Percentiles rank a stretch among this genome's conserved stretches.
These are phyloP conservation scores for Tilletia horrida DNA, from an alignment of 1,284 basidiomycete species.

Conservation along the genomic window DNA sequence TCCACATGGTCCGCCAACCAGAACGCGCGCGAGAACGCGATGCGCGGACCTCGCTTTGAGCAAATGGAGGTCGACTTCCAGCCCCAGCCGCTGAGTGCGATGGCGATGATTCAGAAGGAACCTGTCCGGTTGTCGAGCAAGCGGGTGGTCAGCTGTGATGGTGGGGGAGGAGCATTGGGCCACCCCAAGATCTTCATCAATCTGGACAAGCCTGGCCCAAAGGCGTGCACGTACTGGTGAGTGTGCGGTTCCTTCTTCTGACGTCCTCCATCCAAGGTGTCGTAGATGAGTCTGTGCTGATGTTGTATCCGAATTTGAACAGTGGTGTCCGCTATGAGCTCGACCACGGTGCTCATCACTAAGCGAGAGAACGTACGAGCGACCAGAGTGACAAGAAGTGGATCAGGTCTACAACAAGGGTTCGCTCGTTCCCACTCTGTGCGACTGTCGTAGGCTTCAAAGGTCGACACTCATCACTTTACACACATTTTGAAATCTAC, in stretches of 20 bases:
- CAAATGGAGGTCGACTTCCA: slow-evolving; percentile 82
- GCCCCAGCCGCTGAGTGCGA: slow-evolving; percentile 83
- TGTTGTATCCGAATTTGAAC: not conserved
- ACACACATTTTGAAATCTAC: too few species aligned
- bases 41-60: slow-evolving; percentile 76
- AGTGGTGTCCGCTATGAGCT: not conserved
- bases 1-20: slow-evolving; percentile 45
- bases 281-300: not conserved
- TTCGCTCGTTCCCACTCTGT: too few species aligned
- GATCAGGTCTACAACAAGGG: not conserved
- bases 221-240: slow-evolving; percentile 50
- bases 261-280: not conserved
- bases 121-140: slow-evolving; percentile 76
- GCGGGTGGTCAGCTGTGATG: slow-evolving; percentile 84
- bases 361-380: not conserved
- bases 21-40: slow-evolving; percentile 62
- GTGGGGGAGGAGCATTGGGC: slow-evolving; percentile 76
- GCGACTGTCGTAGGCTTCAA: not conserved
- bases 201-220: slow-evolving; percentile 61
- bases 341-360: not conserved
- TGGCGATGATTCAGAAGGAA: slow-evolving; percentile 81
- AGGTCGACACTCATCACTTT: too few species aligned
- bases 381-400: too few species aligned
- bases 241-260: slow-evolving; percentile 9
- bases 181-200: slow-evolving; percentile 97